Evolutionary conservation across 495 filamentous ascomycete genomes (phyloP).

Genomic region (Podospora comata): DNA sequence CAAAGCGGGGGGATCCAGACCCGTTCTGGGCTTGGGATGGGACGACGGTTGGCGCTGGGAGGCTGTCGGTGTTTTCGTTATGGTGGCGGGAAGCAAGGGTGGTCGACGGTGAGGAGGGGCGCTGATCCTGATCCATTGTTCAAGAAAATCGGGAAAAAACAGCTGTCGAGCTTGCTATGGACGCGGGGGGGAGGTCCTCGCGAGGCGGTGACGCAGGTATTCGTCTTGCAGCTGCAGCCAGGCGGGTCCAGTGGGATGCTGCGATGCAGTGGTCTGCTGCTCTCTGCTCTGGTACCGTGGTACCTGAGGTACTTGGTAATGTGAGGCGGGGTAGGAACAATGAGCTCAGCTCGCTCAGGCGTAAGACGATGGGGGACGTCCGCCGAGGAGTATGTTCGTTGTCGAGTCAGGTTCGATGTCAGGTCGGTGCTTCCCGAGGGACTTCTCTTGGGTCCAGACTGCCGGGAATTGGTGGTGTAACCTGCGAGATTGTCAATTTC

Average conservation of each 20-base stretch:
- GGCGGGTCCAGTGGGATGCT: slow-evolving; percentile 17
- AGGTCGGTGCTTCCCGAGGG: no score
- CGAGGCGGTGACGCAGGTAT: slow-evolving; percentile 30
- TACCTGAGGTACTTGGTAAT: not conserved
- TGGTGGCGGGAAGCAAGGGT: slow-evolving; percentile 7
- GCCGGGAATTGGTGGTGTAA: not conserved
- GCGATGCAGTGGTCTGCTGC: not conserved
- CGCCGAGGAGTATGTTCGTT: not conserved
- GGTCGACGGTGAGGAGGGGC: not conserved
- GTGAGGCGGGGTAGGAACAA: not conserved
- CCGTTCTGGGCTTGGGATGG: slow-evolving; percentile 5
- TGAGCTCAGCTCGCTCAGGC: not conserved
- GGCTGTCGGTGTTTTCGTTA: not conserved
- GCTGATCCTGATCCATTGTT: not conserved
- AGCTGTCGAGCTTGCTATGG: not conserved
- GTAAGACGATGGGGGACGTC: not conserved
- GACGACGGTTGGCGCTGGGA: no score
- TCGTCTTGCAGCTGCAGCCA: slow-evolving; percentile 27
- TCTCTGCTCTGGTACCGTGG: not conserved
- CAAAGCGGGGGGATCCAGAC: not conserved
- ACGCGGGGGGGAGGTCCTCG: not conserved
- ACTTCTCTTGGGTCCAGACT: not conserved
- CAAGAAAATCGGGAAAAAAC: not conserved
- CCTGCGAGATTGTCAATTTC: slow-evolving; percentile 15
- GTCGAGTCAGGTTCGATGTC: not conserved